Conservation (phyloP, 2,329 filamentous ascomycete species). For the Zasmidium cellare region DNA sequence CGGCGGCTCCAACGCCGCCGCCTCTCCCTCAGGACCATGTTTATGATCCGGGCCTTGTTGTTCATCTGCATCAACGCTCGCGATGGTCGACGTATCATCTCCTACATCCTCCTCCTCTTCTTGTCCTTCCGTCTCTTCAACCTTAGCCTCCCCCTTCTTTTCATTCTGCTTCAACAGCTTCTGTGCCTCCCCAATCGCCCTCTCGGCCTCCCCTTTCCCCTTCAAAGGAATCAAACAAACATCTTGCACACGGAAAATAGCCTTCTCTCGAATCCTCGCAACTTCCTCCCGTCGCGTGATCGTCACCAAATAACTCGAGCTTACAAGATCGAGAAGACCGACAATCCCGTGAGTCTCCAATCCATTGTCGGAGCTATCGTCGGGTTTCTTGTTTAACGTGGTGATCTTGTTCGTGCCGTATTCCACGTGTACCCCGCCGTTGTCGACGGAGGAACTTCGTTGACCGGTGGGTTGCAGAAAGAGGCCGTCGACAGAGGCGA, state of each 20-base stretch:
- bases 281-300: conserved; percentile 87
- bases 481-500: conserved; percentile 77
- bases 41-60: conserved; percentile 17
- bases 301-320: conserved; percentile 78
- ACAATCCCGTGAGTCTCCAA: conserved; percentile 56
- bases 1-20: conserved; percentile 32
- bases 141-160: not conserved
- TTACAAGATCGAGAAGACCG: conserved; percentile 76
- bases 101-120: conserved; percentile 34
- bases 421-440: conserved; percentile 13
- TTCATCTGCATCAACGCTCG: conserved; percentile 19
- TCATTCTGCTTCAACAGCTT: conserved; percentile 38
- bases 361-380: conserved; percentile 39
- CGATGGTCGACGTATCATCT: conserved; percentile 25
- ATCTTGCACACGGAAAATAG: conserved; percentile 84
- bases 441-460: conserved; percentile 38
- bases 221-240: conserved; percentile 87
- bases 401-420: conserved; percentile 54
- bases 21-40: conserved; percentile 18
- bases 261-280: conserved; percentile 77
- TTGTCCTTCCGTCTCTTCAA: conserved; percentile 16
- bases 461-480: conserved; percentile 70
- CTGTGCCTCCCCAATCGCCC: conserved; percentile 66
- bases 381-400: conserved; percentile 40
- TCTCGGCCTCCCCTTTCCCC: conserved; percentile 71